Evolutionary conservation across 306 rosid species (phyloP).

Genomic region (Astragalus glycyphyllos): DNA sequence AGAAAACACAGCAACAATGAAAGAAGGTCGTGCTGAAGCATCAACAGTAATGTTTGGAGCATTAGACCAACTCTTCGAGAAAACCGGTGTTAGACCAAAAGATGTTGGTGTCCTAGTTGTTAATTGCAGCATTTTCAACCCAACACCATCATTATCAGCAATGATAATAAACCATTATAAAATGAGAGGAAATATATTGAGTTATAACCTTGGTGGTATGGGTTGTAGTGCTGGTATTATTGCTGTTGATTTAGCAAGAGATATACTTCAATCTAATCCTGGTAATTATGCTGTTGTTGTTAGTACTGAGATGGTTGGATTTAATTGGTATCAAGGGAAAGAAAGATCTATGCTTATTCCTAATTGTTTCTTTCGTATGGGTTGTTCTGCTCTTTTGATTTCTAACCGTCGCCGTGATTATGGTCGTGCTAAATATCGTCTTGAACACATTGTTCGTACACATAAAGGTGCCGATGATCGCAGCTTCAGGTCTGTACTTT

Average conservation of each 20-base stretch:
- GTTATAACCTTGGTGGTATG: slow-evolving; percentile 97
- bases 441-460: slow-evolving; percentile 89
- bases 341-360: slow-evolving; percentile 92
- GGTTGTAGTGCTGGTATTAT: slow-evolving; percentile 96
- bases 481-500: slow-evolving; percentile 69
- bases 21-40: slow-evolving; percentile 91
- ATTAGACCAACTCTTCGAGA: slow-evolving; percentile 86
- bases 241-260: slow-evolving; percentile 80
- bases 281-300: slow-evolving; percentile 90
- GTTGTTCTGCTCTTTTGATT: slow-evolving; percentile 85
- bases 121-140: slow-evolving; percentile 96
- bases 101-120: slow-evolving; percentile 85
- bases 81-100: slow-evolving; percentile 78
- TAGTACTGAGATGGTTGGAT: slow-evolving; percentile 89
- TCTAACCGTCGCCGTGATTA: slow-evolving; percentile 92
- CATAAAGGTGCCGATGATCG: slow-evolving; percentile 97
- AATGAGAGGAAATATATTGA: slow-evolving; percentile 93
- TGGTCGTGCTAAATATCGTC: slow-evolving; percentile 78
- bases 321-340: slow-evolving; percentile 87
- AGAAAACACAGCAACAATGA: slow-evolving; percentile 80
- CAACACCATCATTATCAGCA: slow-evolving; percentile 92
- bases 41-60: slow-evolving; percentile 91
- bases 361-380: slow-evolving; percentile 93
- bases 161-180: slow-evolving; percentile 98
- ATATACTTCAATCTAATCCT: slow-evolving; percentile 83